Evolutionary conservation across 805 yeast genomes (phyloP).

Genomic region (Zygosaccharomyces siamensis): DNA sequence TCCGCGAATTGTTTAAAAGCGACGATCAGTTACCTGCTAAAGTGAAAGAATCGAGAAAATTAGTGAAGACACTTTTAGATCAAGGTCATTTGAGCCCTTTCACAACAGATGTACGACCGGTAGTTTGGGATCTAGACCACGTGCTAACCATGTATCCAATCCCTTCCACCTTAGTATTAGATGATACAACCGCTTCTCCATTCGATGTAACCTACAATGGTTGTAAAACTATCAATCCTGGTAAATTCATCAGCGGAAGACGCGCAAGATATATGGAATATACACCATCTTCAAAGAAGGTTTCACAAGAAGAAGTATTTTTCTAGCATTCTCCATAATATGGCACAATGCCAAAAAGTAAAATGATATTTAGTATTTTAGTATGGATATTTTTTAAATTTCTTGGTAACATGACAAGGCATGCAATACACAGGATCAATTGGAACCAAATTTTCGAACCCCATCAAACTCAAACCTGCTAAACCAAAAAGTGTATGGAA

Average conservation of each 20-base stretch:
- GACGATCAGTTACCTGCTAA: conserved; percentile 42
- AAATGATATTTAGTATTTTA: conserved; percentile 1
- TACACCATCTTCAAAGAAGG: conserved; percentile 52
- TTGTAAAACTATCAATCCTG: conserved; percentile 72
- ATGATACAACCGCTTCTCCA: conserved; percentile 65
- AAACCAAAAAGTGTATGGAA: conserved; percentile 89
- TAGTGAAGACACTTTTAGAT: conserved; percentile 75
- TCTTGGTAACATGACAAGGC: conserved; percentile 45
- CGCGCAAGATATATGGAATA: conserved; percentile 71
- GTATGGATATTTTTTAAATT: conserved; percentile 37
- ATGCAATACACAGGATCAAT: conserved; percentile 87
- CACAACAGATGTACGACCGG: conserved; percentile 51
- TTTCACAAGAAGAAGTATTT: conserved; percentile 44
- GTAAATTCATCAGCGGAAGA: conserved; percentile 46
- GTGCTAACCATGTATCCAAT: conserved; percentile 68
- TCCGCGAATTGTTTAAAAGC: conserved; percentile 29
- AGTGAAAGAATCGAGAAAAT: conserved; percentile 56
- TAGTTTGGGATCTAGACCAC: conserved; percentile 66
- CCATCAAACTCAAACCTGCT: conserved; percentile 78
- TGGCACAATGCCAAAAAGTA: background rate
- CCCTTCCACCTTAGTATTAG: conserved; percentile 61
- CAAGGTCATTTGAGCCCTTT: conserved; percentile 90
- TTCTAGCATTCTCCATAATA: conserved; percentile 19
- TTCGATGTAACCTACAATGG: conserved; percentile 79
- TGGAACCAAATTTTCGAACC: conserved; percentile 50